Evolutionary conservation across 306 rosid species (phyloP).

Genomic region (Acacia acuminata): DNA sequence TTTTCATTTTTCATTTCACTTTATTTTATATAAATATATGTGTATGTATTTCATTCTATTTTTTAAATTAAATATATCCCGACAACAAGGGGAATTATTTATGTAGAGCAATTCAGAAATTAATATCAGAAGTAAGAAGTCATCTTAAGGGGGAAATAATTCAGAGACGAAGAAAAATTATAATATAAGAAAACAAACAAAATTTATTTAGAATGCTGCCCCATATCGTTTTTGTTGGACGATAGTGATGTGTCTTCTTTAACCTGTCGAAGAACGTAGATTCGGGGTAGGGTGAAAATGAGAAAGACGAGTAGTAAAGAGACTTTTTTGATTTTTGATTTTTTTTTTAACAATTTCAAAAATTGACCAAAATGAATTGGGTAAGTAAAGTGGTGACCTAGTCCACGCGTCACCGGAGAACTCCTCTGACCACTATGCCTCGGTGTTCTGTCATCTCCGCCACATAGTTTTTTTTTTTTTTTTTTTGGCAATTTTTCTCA

Average conservation of each 20-base stretch:
- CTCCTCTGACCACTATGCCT: background rate
- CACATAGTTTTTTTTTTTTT: background rate
- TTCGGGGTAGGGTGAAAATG: background rate
- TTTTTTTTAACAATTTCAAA: constrained; percentile 14
- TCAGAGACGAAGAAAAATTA: background rate
- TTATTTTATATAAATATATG: background rate
- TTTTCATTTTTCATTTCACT: background rate
- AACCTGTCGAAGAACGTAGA: background rate
- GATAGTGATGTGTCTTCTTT: background rate
- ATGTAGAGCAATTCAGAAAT: background rate
- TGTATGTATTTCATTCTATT: too few relatives aligned
- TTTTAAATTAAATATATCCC: too few relatives aligned
- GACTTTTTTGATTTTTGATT: background rate
- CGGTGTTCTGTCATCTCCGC: background rate
- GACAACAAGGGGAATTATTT: background rate
- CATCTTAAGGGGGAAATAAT: background rate
- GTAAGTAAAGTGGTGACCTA: background rate
- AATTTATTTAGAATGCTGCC: background rate
- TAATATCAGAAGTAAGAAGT: background rate
- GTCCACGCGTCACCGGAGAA: constrained; percentile 12
- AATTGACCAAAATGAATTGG: constrained; percentile 12
- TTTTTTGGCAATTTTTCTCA: background rate
- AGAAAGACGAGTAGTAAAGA: background rate
- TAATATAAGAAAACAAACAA: background rate
- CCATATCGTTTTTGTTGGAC: background rate